A percentile compares a stretch with the other conserved stretches of the same genome.
Conservation (phyloP, 441 rosid genomes). For the Croton setiger region DNA sequence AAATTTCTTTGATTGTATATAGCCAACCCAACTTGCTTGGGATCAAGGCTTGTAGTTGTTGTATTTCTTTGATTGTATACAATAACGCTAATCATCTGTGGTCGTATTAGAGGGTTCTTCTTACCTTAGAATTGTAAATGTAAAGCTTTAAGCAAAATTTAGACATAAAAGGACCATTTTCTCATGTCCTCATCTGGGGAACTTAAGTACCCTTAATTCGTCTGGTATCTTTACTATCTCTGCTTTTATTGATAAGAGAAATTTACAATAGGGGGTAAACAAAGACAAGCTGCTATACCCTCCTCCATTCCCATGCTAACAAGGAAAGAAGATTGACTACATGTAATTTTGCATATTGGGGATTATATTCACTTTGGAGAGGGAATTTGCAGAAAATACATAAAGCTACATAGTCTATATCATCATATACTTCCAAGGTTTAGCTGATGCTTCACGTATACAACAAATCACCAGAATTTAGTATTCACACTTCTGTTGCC, state of each 20-base stretch:
- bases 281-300: background rate
- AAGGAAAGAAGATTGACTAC: background rate
- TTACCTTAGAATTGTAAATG: background rate
- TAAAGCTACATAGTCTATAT: no score
- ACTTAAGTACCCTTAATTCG: no score
- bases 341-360: background rate
- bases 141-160: background rate
- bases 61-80: no score
- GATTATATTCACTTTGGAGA: background rate
- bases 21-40: no score
- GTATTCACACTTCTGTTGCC: slow-evolving; percentile 28
- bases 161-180: no score
- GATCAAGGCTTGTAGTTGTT: no score
- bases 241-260: background rate
- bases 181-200: no score
- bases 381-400: background rate
- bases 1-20: no score
- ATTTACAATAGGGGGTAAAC: background rate
- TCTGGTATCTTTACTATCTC: background rate
- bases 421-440: background rate
- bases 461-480: background rate
- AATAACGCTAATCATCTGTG: background rate
- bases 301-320: no score
- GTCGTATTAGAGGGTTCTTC: background rate
- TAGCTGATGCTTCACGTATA: background rate